A percentile compares a stretch with the other conserved stretches of the same genome.
These are phyloP conservation scores for Gyrodon lividus DNA, from an alignment of 768 basidiomycete genomes.

Conservation along the genomic window DNA sequence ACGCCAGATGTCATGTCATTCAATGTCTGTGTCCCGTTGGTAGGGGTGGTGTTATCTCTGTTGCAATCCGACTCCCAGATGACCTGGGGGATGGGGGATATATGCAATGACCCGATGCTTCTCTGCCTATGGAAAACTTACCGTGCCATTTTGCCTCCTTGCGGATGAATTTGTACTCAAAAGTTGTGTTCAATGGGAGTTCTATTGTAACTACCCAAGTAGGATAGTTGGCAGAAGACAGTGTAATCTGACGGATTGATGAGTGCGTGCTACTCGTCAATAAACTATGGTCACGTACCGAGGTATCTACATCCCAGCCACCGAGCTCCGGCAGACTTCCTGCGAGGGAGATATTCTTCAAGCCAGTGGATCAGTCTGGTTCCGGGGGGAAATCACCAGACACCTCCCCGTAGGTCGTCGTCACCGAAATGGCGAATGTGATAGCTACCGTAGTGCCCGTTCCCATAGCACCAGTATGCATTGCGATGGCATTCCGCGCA, in stretches of 20 bases:
- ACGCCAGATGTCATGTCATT: slow-evolving; percentile 46
- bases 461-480: slow-evolving; percentile 45
- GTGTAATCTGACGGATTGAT: slow-evolving; percentile 39
- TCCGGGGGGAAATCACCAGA: neutral
- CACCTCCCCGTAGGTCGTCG: slow-evolving; percentile 58
- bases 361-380: neutral
- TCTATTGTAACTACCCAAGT: slow-evolving; percentile 51
- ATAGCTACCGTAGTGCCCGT: slow-evolving; percentile 35
- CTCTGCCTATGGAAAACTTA: slow-evolving; percentile 39
- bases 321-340: slow-evolving; percentile 58
- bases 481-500: slow-evolving; percentile 53
- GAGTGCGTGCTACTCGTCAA: neutral
- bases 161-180: slow-evolving; percentile 53
- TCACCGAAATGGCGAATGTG: slow-evolving; percentile 53
- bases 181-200: slow-evolving; percentile 44
- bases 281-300: slow-evolving; percentile 35
- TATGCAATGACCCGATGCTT: neutral
- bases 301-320: slow-evolving; percentile 45
- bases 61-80: slow-evolving; percentile 66
- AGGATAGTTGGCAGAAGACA: slow-evolving; percentile 53
- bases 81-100: slow-evolving; percentile 33
- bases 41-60: slow-evolving; percentile 42
- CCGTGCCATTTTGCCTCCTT: slow-evolving; percentile 81
- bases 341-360: slow-evolving; percentile 58
- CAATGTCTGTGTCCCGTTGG: slow-evolving; percentile 41